Conservation (phyloP, 352 stramenopile species). For the Phytophthora ohioensis region DNA sequence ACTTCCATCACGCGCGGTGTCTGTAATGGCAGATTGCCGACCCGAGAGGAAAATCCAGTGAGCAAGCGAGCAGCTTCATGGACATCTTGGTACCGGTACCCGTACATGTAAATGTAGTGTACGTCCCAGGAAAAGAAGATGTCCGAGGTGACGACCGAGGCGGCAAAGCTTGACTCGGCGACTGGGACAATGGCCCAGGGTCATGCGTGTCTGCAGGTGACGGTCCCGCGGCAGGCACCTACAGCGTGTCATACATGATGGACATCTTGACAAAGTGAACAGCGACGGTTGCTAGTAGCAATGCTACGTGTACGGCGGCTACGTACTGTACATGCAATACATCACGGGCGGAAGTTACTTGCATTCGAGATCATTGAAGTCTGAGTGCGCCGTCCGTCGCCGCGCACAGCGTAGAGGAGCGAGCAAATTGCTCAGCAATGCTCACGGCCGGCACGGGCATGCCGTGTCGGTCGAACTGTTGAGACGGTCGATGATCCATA, state of each 20-base stretch:
- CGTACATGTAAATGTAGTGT: no score
- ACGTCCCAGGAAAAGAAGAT: no score
- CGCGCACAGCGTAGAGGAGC: not conserved
- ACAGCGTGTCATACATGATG: no score
- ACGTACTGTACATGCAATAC: no score
- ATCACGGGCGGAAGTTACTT: no score
- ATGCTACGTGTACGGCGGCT: no score
- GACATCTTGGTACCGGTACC: not conserved
- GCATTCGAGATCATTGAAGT: not conserved
- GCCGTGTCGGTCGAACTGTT: not conserved
- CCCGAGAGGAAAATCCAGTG: not conserved
- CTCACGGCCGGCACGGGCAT: no score
- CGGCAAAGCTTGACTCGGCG: not conserved
- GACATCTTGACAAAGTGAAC: no score
- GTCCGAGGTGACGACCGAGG: no score
- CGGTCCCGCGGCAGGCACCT: no score
- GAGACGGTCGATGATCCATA: not conserved
- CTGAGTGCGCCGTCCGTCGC: not conserved
- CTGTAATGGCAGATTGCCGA: conserved; percentile 1
- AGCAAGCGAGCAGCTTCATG: not conserved
- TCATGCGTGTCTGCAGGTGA: no score
- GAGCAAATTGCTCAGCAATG: not conserved
- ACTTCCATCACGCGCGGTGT: conserved; percentile 1
- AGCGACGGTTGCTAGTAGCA: no score
- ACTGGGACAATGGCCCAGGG: not conserved